These are phyloP conservation scores for Ceratocystis variospora DNA, from an alignment of 2,329 filamentous ascomycete species.

Conservation along the genomic window DNA sequence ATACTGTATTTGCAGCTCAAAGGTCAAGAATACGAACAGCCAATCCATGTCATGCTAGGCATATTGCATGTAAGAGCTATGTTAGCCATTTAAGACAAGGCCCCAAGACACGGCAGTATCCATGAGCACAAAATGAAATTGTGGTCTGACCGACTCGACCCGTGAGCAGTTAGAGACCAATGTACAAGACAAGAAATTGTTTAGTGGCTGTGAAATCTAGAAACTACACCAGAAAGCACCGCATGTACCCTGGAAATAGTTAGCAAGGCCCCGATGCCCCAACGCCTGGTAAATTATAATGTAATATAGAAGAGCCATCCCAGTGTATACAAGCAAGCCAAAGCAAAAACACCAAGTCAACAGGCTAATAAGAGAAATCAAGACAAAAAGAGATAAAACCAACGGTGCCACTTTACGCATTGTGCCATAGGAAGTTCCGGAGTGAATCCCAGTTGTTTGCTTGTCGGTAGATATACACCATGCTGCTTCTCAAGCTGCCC, in stretches of 20 bases:
- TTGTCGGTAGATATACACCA: slow-evolving; percentile 92
- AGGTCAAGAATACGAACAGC: neutral
- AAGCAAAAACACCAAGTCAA: neutral
- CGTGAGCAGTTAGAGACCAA: neutral
- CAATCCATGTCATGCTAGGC: neutral
- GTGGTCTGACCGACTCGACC: neutral
- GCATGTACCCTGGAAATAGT: neutral
- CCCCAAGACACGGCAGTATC: neutral
- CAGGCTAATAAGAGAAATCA: slow-evolving; percentile 9
- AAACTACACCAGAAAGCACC: neutral
- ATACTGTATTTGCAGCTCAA: neutral
- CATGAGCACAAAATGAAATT: neutral
- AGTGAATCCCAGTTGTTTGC: slow-evolving; percentile 81
- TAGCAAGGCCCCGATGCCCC: neutral
- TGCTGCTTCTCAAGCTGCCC: slow-evolving; percentile 80
- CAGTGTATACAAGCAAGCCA: neutral
- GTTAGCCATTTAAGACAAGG: neutral
- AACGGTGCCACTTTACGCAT: slow-evolving; percentile 37
- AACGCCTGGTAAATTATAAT: neutral
- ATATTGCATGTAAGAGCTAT: neutral
- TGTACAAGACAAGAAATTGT: neutral
- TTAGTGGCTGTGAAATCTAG: neutral
- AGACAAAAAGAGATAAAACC: neutral
- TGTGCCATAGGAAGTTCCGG: slow-evolving; percentile 74
- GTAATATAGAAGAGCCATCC: neutral